phyloP scores from a whole-genome alignment of 257 asterid species.

The Pogostemon cablin region DNA sequence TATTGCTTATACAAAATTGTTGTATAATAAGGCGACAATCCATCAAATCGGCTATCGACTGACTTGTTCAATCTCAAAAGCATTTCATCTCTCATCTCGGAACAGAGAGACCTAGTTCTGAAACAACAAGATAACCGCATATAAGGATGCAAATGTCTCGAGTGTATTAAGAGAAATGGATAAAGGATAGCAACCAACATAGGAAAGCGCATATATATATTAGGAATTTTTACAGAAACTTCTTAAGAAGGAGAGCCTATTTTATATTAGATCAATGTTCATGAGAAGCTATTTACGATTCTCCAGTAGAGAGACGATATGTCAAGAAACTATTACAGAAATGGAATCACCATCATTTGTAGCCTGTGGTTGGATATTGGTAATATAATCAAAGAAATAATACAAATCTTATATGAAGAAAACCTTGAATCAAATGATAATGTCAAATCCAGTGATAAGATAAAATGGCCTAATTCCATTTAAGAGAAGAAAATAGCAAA shows the following conservation, averaged over 20 bases:
- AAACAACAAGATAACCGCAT: conserved; percentile 24
- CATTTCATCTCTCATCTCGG: conserved; percentile 63
- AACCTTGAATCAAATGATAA: background rate
- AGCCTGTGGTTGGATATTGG: background rate
- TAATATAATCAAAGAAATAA: background rate
- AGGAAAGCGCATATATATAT: background rate
- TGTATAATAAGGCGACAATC: conserved; percentile 22
- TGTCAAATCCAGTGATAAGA: background rate
- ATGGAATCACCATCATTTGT: background rate
- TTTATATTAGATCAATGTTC: background rate
- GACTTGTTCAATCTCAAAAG: conserved; percentile 41
- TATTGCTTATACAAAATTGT: conserved; percentile 33
- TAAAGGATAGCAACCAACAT: background rate
- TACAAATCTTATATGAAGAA: background rate
- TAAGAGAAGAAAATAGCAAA: conserved; percentile 23
- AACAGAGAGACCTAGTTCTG: conserved; percentile 78
- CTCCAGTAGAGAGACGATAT: background rate
- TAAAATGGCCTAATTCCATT: conserved; percentile 25
- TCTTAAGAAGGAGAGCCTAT: too few relatives aligned
- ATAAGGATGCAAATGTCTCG: conserved; percentile 17
- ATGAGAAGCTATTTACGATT: background rate
- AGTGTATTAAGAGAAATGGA: background rate
- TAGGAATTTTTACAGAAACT: too few relatives aligned
- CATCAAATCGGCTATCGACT: conserved; percentile 29
- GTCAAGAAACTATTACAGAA: background rate